Percentiles rank a stretch among this genome's conserved stretches.
Evolutionary conservation across 2,329 filamentous ascomycete genomes (phyloP).

Genomic region (Cladosporium austrohemisphaericum): DNA sequence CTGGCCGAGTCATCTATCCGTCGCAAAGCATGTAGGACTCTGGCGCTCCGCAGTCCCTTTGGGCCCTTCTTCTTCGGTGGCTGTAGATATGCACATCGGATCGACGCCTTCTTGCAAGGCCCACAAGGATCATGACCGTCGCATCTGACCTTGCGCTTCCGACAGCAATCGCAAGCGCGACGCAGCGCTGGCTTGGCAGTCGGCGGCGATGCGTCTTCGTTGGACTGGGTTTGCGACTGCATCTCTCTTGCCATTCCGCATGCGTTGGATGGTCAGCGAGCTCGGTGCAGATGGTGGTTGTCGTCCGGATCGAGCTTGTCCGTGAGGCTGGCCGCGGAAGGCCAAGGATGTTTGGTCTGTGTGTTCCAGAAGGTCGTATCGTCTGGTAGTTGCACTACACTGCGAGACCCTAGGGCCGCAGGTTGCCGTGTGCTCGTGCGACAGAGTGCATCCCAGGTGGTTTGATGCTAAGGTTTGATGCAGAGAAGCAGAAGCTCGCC

Average conservation of each 20-base stretch:
- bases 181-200: conserved; percentile 24
- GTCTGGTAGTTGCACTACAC: conserved; percentile 7
- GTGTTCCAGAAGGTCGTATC: neutral
- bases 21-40: conserved; percentile 33
- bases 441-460: conserved; percentile 2
- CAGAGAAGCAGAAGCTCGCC: neutral
- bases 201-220: conserved; percentile 19
- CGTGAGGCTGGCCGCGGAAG: conserved; percentile 2
- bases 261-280: no score
- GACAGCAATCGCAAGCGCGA: conserved; percentile 36
- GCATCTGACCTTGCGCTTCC: conserved; percentile 35
- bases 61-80: conserved; percentile 37
- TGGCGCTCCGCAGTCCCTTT: conserved; percentile 33
- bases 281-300: no score
- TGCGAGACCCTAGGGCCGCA: conserved; percentile 6
- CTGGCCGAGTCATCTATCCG: conserved; percentile 31
- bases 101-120: conserved; percentile 34
- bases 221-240: conserved; percentile 13
- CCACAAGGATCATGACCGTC: conserved; percentile 33
- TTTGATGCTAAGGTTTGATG: conserved; percentile 3
- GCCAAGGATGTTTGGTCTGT: neutral
- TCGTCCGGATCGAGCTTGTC: neutral
- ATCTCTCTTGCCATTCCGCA: conserved; percentile 2
- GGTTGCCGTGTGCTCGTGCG: conserved; percentile 1
- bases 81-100: conserved; percentile 35